Conservation (phyloP, 768 basidiomycete species). For the Pulveroboletus sp. region DNA sequence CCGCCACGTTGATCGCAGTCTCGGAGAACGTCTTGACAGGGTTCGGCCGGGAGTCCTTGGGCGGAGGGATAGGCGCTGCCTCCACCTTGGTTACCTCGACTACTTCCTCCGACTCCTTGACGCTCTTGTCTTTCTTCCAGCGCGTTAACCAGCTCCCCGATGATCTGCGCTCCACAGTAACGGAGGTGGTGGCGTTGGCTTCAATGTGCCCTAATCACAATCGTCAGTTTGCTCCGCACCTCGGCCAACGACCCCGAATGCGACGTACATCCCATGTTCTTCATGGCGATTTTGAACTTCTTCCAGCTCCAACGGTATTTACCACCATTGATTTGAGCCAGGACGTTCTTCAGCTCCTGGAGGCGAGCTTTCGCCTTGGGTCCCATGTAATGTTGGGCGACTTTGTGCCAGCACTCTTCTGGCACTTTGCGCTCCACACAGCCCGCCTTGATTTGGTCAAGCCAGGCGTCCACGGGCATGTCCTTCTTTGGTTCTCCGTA, state of each 20-base stretch:
- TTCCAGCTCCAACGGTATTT: conserved; percentile 84
- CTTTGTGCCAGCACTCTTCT: conserved; percentile 80
- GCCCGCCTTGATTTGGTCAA: conserved; percentile 67
- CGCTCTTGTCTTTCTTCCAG: conserved; percentile 38
- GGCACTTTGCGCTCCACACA: conserved; percentile 68
- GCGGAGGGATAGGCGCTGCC: conserved; percentile 17
- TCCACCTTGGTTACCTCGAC: conserved; percentile 30
- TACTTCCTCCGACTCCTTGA: conserved; percentile 32
- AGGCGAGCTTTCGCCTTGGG: conserved; percentile 62
- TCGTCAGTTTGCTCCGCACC: conserved; percentile 1
- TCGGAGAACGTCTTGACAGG: conserved; percentile 36
- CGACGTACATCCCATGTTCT: conserved; percentile 75
- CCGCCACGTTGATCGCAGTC: conserved; percentile 26
- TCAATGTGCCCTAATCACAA: conserved; percentile 62
- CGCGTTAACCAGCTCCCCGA: conserved; percentile 49
- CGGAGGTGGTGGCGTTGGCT: conserved; percentile 50
- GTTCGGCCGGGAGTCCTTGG: conserved; percentile 32
- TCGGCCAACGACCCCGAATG: neutral
- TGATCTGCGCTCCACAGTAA: conserved; percentile 50
- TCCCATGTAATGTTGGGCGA: conserved; percentile 73
- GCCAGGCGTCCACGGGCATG: conserved; percentile 66
- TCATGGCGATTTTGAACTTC: conserved; percentile 73
- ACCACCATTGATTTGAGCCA: conserved; percentile 70
- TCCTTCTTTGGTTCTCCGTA: conserved; percentile 68
- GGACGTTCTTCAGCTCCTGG: conserved; percentile 66